phyloP scores from a whole-genome alignment of 345 rosid species.

The Erodium maritimum region DNA sequence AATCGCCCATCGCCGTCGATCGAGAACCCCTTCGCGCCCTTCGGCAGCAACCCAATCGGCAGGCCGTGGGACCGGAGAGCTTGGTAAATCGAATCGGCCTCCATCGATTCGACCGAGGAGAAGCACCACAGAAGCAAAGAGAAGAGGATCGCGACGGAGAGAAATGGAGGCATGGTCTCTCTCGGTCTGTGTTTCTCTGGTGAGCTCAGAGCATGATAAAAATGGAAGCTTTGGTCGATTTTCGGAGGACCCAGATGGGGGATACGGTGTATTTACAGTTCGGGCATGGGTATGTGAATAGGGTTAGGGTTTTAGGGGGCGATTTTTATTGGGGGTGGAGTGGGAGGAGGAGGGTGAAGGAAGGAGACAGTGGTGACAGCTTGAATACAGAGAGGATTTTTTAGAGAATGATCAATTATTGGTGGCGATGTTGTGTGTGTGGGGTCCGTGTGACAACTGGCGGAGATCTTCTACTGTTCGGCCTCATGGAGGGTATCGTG shows the following conservation, averaged over 20 bases:
- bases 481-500: not conserved
- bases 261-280: not conserved
- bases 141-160: slow-evolving; percentile 18
- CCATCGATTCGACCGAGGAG: slow-evolving; percentile 6
- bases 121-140: slow-evolving; percentile 12
- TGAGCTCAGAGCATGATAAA: slow-evolving; percentile 7
- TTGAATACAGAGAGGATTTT: slow-evolving; percentile 39
- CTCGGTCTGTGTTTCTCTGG: not conserved
- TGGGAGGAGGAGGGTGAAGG: slow-evolving; percentile 6
- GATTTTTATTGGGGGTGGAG: not conserved
- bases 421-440: slow-evolving; percentile 19
- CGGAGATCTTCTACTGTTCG: not conserved
- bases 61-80: slow-evolving; percentile 47
- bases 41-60: slow-evolving; percentile 76
- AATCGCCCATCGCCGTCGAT: slow-evolving; percentile 48
- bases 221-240: not conserved
- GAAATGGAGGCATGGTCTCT: slow-evolving; percentile 15
- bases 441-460: slow-evolving; percentile 1
- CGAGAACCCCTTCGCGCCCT: slow-evolving; percentile 47
- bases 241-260: too few species aligned
- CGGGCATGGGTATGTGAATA: slow-evolving; percentile 1
- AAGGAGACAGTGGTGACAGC: slow-evolving; percentile 49
- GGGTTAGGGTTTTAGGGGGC: slow-evolving; percentile 34
- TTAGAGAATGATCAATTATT: slow-evolving; percentile 39
- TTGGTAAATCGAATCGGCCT: slow-evolving; percentile 38